Base-by-base conservation (phyloP, 495 filamentous ascomycete species). In the Tuber borchii region DNA sequence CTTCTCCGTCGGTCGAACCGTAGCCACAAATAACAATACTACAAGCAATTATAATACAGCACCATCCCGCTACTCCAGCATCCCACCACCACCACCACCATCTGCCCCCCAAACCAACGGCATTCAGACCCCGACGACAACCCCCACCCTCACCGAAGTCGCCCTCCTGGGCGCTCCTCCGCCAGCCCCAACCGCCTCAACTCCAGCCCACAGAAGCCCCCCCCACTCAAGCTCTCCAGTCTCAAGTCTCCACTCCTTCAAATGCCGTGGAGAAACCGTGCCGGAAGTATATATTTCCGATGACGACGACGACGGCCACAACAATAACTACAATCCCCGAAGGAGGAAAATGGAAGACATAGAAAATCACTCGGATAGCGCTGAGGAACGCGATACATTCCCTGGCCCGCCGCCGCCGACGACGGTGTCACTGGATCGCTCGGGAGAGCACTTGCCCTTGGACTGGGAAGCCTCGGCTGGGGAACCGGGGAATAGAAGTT, bases 401-500 rank as follows among this genome's bases (percentile, higher is more conserved):
- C 78, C 78, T 17, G 26, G 56, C 56, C 16, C 56, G 26, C 14
- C 56, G 26, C 14, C 56, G 26, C 26, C 12, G 31, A 14, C 26
- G 56, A 4, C 12, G 31, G 56, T 34, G 31, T 26, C 5, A 65
- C 26, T 17, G 12, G 17, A 65, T 26, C 56, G 14, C n/a, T 61
- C 51, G 56, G 26, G 31, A 34, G 26, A 65, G 31, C 26, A 65
- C 2, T 65, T 65, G 14, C 77, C 72, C 0, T 76, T 72, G 46
- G 82, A 84, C 56, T 71, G 74, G 51, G 79, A 76, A 40, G 79
- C 74, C 44, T 82, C 81, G 37, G 79, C 69, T 7, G 76, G 83
- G 45, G 78, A 76, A 17, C 70, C 80, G 17, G 70, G 70, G 68
- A 83, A 81, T 17, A 73, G 79, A 31, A 88, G 86, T 71, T 86